Evolutionary conservation across 2,329 filamentous ascomycete genomes (phyloP).

Genomic region (Penicillium brevicompactum): DNA sequence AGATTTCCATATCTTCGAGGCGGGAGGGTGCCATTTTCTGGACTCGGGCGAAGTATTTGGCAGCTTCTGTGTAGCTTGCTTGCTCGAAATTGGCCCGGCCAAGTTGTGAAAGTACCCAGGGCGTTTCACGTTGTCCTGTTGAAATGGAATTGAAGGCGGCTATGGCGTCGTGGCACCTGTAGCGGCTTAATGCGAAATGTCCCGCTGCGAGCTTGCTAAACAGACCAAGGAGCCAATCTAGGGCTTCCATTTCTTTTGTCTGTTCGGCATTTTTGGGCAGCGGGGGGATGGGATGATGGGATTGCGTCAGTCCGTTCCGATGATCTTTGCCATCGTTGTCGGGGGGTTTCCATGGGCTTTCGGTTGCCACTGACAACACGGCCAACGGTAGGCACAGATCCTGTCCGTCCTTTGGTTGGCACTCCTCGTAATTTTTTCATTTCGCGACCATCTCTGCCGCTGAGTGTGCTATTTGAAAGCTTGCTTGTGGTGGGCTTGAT

Average conservation of each 20-base stretch:
- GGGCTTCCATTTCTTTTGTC: constrained; percentile 70
- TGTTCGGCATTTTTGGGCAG: constrained; percentile 52
- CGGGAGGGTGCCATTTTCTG: constrained; percentile 78
- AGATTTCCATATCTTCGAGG: constrained; percentile 95
- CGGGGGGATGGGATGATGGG: constrained; percentile 25
- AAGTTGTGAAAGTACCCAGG: constrained; percentile 90
- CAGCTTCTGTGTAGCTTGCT: constrained; percentile 80
- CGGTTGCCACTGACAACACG: constrained; percentile 89
- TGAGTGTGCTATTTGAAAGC: constrained; percentile 61
- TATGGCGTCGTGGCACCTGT: constrained; percentile 75
- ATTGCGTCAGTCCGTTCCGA: constrained; percentile 39
- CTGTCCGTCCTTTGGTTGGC: constrained; percentile 65
- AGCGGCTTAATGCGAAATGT: constrained; percentile 76
- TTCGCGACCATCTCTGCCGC: constrained; percentile 67
- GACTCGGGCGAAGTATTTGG: constrained; percentile 80
- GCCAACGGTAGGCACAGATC: constrained; percentile 72
- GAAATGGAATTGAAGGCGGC: constrained; percentile 72
- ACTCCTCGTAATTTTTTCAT: constrained; percentile 82
- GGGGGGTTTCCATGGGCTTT: constrained; percentile 64
- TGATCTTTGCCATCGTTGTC: constrained; percentile 70
- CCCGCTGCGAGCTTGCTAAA: constrained; percentile 80
- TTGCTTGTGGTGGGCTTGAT: constrained; percentile 68
- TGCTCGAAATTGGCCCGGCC: constrained; percentile 92
- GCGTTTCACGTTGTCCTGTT: constrained; percentile 77
- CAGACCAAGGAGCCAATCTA: constrained; percentile 76